A percentile compares a stretch with the other conserved stretches of the same genome.
These are phyloP conservation scores for Quercus wislizeni DNA, from an alignment of 306 rosid genomes.

Conservation along the genomic window DNA sequence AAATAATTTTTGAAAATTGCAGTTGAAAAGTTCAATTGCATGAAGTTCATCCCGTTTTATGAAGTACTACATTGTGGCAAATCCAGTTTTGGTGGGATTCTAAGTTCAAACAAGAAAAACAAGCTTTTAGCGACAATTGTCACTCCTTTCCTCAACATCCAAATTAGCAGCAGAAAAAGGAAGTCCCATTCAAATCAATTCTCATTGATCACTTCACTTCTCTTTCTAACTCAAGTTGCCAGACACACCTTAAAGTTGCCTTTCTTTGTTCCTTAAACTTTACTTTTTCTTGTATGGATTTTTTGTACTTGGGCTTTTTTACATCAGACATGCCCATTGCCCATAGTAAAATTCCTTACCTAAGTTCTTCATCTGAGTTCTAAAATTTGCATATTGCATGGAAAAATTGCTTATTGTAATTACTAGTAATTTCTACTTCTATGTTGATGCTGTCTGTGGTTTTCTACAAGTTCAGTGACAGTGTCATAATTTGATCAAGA, in stretches of 20 bases:
- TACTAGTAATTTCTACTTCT: too few relatives aligned
- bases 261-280: background rate
- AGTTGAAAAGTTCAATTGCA: background rate
- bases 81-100: background rate
- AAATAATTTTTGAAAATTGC: background rate
- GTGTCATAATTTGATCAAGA: slow-evolving; percentile 72
- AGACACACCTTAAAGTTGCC: background rate
- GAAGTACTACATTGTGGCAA: background rate
- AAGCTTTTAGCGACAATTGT: background rate
- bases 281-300: background rate
- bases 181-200: background rate
- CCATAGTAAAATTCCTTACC: too few relatives aligned
- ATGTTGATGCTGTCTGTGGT: too few relatives aligned
- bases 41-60: background rate
- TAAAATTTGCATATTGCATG: too few relatives aligned
- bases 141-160: background rate
- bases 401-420: too few relatives aligned
- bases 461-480: slow-evolving; percentile 85
- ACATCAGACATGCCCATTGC: too few relatives aligned
- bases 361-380: too few relatives aligned
- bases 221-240: background rate
- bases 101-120: background rate
- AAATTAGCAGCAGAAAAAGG: background rate
- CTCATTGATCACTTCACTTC: background rate
- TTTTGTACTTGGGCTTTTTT: too few relatives aligned